Conservation (phyloP, 495 filamentous ascomycete species). For the Acidiella bohemica region DNA sequence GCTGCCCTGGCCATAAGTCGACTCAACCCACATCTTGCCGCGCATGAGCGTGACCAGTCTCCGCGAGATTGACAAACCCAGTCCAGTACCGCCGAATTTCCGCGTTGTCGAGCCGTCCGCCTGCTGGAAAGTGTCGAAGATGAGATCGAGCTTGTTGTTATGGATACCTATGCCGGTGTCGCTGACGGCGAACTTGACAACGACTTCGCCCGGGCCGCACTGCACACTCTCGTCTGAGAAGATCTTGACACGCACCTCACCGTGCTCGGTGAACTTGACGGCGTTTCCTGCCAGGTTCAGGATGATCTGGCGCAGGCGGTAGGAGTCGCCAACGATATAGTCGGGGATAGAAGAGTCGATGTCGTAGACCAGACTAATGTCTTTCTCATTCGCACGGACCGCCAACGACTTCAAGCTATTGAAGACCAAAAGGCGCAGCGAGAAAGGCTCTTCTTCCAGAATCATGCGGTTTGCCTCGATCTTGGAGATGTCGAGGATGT, state of each 20-base stretch:
- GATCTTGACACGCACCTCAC: slow-evolving; percentile 91
- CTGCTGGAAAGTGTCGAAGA: slow-evolving; percentile 99
- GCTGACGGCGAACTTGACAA: slow-evolving; percentile 90
- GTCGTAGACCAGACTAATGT: slow-evolving; percentile 83
- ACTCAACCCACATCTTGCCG: slow-evolving; percentile 93
- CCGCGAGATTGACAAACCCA: slow-evolving; percentile 94
- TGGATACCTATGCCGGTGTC: slow-evolving; percentile 98
- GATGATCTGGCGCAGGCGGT: slow-evolving; percentile 91
- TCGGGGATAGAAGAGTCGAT: slow-evolving; percentile 92
- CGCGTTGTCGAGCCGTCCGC: slow-evolving; percentile 95
- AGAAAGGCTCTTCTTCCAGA: slow-evolving; percentile 96
- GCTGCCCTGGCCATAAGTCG: slow-evolving; percentile 82
- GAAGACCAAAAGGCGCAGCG: slow-evolving; percentile 86
- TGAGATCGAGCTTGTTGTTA: slow-evolving; percentile 87
- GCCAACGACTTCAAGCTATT: slow-evolving; percentile 93
- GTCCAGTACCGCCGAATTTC: slow-evolving; percentile 90
- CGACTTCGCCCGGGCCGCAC: slow-evolving; percentile 64
- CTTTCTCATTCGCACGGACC: slow-evolving; percentile 95
- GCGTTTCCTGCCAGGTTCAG: slow-evolving; percentile 70
- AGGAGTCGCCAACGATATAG: slow-evolving; percentile 93
- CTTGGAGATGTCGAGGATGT: slow-evolving; percentile 98
- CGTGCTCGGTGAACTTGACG: slow-evolving; percentile 95
- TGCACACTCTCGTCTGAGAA: slow-evolving; percentile 56
- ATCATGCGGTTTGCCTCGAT: slow-evolving; percentile 99
- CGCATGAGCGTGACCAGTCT: slow-evolving; percentile 94